Conservation (phyloP, 176 grass and related monocot species). For the Aegilops bicornis region DNA sequence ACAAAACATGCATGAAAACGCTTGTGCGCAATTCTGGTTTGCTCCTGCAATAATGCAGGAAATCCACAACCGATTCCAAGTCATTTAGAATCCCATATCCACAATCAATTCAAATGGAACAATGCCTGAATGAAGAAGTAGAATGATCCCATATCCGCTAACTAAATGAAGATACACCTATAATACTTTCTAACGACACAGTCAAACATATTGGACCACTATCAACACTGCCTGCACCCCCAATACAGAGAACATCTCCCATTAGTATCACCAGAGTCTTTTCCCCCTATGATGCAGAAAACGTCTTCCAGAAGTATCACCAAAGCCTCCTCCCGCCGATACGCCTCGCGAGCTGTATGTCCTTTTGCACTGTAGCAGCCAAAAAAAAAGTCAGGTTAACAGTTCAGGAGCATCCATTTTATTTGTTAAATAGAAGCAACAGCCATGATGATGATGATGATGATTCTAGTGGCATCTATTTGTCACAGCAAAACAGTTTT, state of each 20-base stretch:
- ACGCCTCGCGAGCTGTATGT: constrained; percentile 87
- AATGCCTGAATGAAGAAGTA: not conserved
- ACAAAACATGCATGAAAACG: not conserved
- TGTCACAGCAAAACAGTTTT: not conserved
- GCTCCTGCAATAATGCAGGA: not conserved
- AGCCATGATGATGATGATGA: not conserved
- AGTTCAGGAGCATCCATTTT: not conserved
- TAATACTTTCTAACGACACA: not conserved
- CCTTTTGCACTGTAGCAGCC: constrained; percentile 70
- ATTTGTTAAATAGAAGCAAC: not conserved
- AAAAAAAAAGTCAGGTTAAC: not conserved
- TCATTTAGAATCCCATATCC: not conserved
- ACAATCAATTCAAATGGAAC: not conserved
- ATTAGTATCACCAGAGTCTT: constrained; percentile 35
- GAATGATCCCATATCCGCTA: not conserved
- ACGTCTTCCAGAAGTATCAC: constrained; percentile 1
- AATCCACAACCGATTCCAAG: not conserved
- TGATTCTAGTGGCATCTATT: not conserved
- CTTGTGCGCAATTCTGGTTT: not conserved
- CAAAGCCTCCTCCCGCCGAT: constrained; percentile 57
- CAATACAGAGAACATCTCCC: not conserved
- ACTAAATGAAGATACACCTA: constrained; percentile 19
- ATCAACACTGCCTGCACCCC: not conserved
- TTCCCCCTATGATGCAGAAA: not conserved
- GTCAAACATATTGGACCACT: not conserved